phyloP scores from a whole-genome alignment of 2,329 filamentous ascomycete species.

The Ustulina deusta region DNA sequence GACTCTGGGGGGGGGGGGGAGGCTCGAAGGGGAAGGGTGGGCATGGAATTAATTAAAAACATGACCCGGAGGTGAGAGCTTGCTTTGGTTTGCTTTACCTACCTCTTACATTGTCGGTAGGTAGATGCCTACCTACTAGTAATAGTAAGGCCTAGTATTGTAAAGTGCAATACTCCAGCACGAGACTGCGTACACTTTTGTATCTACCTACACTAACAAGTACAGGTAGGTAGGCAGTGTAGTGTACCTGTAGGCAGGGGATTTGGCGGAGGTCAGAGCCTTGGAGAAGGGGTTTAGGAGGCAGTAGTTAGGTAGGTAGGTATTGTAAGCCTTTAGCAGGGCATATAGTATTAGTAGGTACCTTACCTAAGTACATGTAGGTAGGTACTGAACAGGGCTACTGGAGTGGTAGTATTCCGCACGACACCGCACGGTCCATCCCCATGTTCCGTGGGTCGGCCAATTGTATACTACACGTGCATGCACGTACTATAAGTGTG shows the following conservation, averaged over 20 bases:
- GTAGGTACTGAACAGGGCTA: constrained; percentile 20
- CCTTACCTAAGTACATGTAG: too few relatives aligned
- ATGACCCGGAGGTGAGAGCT: constrained; percentile 37
- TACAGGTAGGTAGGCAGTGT: too few relatives aligned
- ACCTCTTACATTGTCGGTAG: too few relatives aligned
- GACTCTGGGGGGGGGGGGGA: constrained; percentile 26
- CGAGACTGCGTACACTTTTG: too few relatives aligned
- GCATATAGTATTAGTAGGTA: too few relatives aligned
- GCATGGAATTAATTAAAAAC: constrained; percentile 35
- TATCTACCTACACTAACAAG: too few relatives aligned
- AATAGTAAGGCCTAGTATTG: too few relatives aligned
- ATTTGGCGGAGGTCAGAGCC: constrained; percentile 17
- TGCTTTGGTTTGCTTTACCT: neutral
- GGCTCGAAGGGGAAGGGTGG: constrained; percentile 18
- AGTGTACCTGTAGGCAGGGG: too few relatives aligned
- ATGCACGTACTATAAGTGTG: constrained; percentile 34
- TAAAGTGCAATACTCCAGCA: too few relatives aligned
- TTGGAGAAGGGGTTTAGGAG: constrained; percentile 5
- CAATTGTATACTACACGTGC: constrained; percentile 35
- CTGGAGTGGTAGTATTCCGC: constrained; percentile 36
- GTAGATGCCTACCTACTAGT: too few relatives aligned
- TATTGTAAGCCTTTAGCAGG: neutral
- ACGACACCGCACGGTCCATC: constrained; percentile 39
- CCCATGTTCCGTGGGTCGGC: constrained; percentile 39
- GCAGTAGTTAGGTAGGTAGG: too few relatives aligned